Evolutionary conservation across 768 basidiomycete species (phyloP), one percentile per base, ranked within the genome.

Genomic region (Boletus fagicola): DNA sequence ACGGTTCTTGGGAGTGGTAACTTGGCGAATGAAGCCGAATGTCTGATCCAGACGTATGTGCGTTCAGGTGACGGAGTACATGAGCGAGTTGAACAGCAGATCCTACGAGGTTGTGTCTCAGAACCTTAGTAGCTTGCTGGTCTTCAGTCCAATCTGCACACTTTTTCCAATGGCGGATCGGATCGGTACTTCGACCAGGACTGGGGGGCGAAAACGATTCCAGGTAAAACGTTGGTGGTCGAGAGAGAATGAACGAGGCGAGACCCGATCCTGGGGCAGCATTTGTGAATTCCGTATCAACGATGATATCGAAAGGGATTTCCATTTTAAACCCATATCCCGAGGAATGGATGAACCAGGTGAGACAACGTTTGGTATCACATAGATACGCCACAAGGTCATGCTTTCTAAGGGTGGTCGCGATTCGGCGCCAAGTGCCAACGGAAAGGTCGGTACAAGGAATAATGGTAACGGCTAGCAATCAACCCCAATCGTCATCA

Each of bases 271-370:
- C 83, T 13, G 83, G 80, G 18, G 80, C 73, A 31, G 77, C 71
- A 54, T 82, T 78, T 26, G 77, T 73, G 69, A 88, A 85, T 51
- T 82, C 78, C 5, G 83, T 79, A 31, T 84, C 76, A 20, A 78
- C 62, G 59, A 92, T 85, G 57, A 72, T 78, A 54, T 83, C 77
- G 72, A 88, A 90, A 5, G 88, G 83, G 18, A 92, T 78, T 59
- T 90, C 88, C 87, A 93, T 93, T 72, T 92, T 92, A 79, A 92
- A 92, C 20, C 87, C 83, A 60, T 80, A 80, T 22, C 87, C 88
- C 1, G 74, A 78, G 7, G 87, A 87, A 42, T 84, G 82, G 54
- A 93, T 86, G 70, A 86, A 93, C 92, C 92, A 93, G 5, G 82
- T 82, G 30, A 93, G 74, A 65, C 80, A 84, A 42, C 80, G 83